Evolutionary conservation across 768 basidiomycete species (phyloP).

Genomic region (Hebeloma cylindrosporum): DNA sequence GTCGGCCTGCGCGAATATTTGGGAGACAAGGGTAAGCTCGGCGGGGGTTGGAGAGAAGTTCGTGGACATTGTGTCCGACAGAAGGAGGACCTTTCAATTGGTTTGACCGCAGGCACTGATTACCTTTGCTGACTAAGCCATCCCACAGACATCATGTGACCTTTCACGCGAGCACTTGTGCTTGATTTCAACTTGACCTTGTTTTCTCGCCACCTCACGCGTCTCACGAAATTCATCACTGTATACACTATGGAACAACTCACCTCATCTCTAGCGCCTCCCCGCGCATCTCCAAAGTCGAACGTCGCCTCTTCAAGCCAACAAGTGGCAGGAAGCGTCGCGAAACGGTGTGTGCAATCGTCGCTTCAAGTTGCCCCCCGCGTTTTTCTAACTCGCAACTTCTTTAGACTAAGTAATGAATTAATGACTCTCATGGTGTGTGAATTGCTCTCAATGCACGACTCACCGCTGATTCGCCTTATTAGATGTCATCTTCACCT

Average conservation of each 20-base stretch:
- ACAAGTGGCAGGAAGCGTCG: conserved; percentile 73
- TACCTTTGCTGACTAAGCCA: conserved; percentile 13
- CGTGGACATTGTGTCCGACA: conserved; percentile 40
- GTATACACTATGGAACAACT: conserved; percentile 66
- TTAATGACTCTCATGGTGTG: conserved; percentile 90
- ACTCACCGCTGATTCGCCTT: too few relatives aligned
- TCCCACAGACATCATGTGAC: conserved; percentile 17
- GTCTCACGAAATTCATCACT: conserved; percentile 24
- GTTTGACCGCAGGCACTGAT: background rate
- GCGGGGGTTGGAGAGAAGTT: conserved; percentile 47
- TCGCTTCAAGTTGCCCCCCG: conserved; percentile 3
- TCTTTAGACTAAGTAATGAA: conserved; percentile 71
- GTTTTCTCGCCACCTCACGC: conserved; percentile 16
- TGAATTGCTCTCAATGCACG: too few relatives aligned
- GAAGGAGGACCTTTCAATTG: conserved; percentile 7
- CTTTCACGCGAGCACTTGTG: conserved; percentile 9
- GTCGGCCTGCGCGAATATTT: conserved; percentile 74
- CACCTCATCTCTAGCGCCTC: conserved; percentile 59
- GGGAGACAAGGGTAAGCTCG: conserved; percentile 61
- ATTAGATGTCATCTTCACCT: conserved; percentile 84
- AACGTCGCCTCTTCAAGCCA: conserved; percentile 49
- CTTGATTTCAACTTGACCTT: conserved; percentile 14
- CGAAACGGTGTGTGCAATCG: conserved; percentile 62
- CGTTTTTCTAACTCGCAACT: conserved; percentile 10
- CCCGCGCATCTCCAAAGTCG: conserved; percentile 59